Evolutionary conservation across 2,329 filamentous ascomycete genomes (phyloP), one percentile per base, ranked within the genome.

Genomic region (Cladosporium cucumerinum): DNA sequence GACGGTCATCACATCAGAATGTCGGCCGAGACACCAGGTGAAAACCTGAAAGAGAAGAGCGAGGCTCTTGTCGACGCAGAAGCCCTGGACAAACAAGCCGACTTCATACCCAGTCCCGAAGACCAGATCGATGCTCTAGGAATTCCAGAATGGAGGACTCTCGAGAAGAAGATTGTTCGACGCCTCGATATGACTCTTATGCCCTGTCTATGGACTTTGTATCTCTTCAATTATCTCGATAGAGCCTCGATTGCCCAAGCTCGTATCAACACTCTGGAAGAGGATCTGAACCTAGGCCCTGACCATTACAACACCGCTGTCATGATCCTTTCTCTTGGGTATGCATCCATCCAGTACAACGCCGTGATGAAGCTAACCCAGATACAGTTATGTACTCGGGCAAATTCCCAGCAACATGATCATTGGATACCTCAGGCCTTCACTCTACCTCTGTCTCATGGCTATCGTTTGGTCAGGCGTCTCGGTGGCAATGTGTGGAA

Each of bases 231-330:
- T 58, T 73, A 72, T 34, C 67, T 73, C 5, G 72, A 73, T 62
- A 65, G 72, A 23, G 52, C 49, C 5, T 43, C 49, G 11, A 63
- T 63, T 25, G 61, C 61, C 1, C 61, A 55, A 21, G 61, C 61
- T 32, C 61, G 61, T 5, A 51, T 63, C 23, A 63, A 82, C 0
- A 80, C 80, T 0, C 75, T 87, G 0, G 84, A 87, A 65, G 65
- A 77, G 25, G 85, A 87, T 63, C 75, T 87, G 0, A 74, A 74
- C 1, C 84, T 87, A 81, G 51, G 28, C 12, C 25, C 25, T 1
- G 86, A 82, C 1, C 82, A 87, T 57, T 87, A 84, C 70, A 85
- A 86, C 66, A 74, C 85, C 1, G 81, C 81, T 18, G 84, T 82
- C 3, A 82, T 80, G 66, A 83, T 85, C 69, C 76, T 63, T 5